These are phyloP conservation scores for Corinectria fuckeliana DNA, from an alignment of 2,329 filamentous ascomycete species.

Conservation along the genomic window DNA sequence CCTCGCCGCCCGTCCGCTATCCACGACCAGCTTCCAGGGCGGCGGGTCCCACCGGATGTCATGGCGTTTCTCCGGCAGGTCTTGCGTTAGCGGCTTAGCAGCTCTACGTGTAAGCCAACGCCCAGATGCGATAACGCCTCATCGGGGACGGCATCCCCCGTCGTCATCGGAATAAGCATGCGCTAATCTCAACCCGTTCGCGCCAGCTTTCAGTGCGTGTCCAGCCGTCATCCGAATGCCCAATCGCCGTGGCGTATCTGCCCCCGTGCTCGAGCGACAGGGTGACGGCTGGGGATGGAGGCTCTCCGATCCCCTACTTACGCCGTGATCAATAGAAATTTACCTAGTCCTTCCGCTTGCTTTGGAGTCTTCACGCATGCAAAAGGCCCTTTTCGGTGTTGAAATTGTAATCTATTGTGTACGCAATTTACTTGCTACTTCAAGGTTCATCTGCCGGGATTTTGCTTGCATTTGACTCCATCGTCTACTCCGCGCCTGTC, in stretches of 20 bases:
- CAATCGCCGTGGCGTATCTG: slow-evolving; percentile 39
- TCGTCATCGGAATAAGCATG: slow-evolving; percentile 33
- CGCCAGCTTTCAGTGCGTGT: slow-evolving; percentile 20
- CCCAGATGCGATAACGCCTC: not conserved
- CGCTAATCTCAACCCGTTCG: slow-evolving; percentile 36
- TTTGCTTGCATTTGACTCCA: not conserved
- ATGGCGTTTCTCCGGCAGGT: not conserved
- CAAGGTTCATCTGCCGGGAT: not conserved
- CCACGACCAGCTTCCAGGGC: not conserved
- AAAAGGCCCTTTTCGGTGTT: not conserved
- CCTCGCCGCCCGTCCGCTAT: not conserved
- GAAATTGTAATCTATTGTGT: slow-evolving; percentile 1
- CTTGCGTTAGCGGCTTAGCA: not conserved
- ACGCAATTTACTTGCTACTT: slow-evolving; percentile 10
- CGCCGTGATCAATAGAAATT: too few species aligned
- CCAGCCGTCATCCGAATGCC: slow-evolving; percentile 25
- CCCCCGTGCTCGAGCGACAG: slow-evolving; percentile 46
- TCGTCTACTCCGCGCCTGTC: slow-evolving; percentile 5
- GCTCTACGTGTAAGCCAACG: not conserved
- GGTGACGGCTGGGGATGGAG: slow-evolving; percentile 7
- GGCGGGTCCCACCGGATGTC: slow-evolving; percentile 1
- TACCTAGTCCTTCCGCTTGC: too few species aligned
- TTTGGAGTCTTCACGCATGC: too few species aligned
- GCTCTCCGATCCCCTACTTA: slow-evolving; percentile 5
- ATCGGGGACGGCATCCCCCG: slow-evolving; percentile 2